phyloP scores from a whole-genome alignment of 305 asterid species.

The Fraxinus sp. region DNA sequence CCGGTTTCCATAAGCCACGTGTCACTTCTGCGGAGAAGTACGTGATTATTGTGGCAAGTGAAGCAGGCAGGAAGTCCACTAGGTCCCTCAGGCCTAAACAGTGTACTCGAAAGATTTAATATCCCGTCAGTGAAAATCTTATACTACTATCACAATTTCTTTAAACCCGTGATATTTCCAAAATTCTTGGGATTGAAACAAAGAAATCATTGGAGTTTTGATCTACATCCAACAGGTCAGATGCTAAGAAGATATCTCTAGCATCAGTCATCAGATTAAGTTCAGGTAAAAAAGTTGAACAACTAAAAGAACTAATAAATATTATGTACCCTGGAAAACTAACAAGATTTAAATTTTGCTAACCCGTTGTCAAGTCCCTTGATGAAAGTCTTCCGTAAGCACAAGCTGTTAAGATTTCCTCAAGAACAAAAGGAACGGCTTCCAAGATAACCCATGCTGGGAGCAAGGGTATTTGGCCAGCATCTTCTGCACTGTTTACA shows the following conservation, averaged over 20 bases:
- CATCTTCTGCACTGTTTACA: conserved; percentile 22
- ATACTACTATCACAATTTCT: neutral
- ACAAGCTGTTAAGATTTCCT: conserved; percentile 30
- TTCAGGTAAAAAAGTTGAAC: neutral
- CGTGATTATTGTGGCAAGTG: conserved; percentile 32
- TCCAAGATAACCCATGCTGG: conserved; percentile 35
- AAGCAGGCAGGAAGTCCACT: conserved; percentile 33
- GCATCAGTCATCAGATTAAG: neutral
- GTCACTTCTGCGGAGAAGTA: conserved; percentile 33
- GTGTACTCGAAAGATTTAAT: neutral
- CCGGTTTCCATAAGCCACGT: conserved; percentile 36
- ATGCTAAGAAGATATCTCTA: neutral
- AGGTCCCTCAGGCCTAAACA: conserved; percentile 33
- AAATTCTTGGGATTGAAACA: neutral
- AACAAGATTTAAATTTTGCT: conserved; percentile 1
- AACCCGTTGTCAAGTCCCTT: conserved; percentile 33
- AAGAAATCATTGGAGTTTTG: neutral
- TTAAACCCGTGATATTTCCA: neutral
- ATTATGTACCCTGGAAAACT: neutral
- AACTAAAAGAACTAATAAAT: neutral
- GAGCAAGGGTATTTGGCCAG: conserved; percentile 18
- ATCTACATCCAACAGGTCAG: neutral
- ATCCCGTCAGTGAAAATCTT: neutral
- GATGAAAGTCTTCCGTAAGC: conserved; percentile 31
- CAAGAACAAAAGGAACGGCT: conserved; percentile 34